Evolutionary conservation across 192 early-diverging fungal genomes (phyloP), one percentile per base, ranked within the genome.

Genomic region (Coemansia sp.): DNA sequence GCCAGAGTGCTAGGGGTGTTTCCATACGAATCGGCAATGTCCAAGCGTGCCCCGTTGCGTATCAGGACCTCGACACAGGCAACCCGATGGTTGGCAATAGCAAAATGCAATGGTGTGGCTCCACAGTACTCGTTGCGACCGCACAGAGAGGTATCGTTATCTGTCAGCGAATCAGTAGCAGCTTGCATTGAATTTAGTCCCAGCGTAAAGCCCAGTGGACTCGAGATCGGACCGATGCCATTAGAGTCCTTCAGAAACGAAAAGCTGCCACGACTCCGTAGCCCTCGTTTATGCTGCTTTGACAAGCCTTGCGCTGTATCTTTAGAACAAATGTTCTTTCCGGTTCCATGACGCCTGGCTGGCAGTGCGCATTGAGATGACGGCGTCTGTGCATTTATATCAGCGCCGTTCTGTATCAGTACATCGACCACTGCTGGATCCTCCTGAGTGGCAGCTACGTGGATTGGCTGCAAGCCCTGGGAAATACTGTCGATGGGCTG

Each of bases 21-120:
- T 25, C 79, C 79, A 36, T 70, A 82, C 30, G 71, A 76, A 61
- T 91, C 90, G 51, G 72, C 77, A 11, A 87, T 54, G n/a, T 91
- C 84, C 17, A 80, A 61, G 5, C 67, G 73, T 7, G 90, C 91
- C 28, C 88, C 87, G 45, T 85, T 76, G 36, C 76, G 65, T 33
- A 96, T 68, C 28, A 94, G 76, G 17, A 85, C 66, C 31, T 88
- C 84, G 0, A 88, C 83, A 48, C 88, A 85, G 10, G 80, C 76
- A 1, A 80, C 63, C 64, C 87, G 89, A 0, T 90, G 89, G 58
- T 89, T 89, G 16, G 92, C 93, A 36, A 89, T 87, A 4, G 93
- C 93, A 76, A 91, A 89, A 66, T 96, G 94, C 61, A 96, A 72
- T 29, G 92, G 87, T 1, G 94, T 93, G 18, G 91, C 89, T 11